These are phyloP conservation scores for Rhodosporidiobolus sp. DNA, from an alignment of 768 basidiomycete species.

Conservation along the genomic window DNA sequence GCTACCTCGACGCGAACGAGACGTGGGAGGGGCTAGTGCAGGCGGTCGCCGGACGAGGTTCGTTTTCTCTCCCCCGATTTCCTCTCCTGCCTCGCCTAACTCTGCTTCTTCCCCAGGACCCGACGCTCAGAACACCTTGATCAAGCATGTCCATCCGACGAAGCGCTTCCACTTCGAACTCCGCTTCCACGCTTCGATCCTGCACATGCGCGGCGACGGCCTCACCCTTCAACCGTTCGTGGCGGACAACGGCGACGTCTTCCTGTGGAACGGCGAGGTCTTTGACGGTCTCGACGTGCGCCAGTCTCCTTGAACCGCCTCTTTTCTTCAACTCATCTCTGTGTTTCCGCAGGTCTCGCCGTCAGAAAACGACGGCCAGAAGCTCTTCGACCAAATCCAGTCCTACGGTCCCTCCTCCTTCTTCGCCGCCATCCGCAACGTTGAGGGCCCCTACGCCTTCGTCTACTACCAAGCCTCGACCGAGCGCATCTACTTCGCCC, in stretches of 20 bases:
- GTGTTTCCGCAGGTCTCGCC: constrained; percentile 54
- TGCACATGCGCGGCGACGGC: constrained; percentile 63
- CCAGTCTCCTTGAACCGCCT: background rate
- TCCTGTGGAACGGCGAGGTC: constrained; percentile 50
- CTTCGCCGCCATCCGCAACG: constrained; percentile 55
- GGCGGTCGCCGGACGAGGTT: constrained; percentile 17
- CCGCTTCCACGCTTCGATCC: constrained; percentile 67
- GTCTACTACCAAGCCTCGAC: constrained; percentile 61
- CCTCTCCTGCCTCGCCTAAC: background rate
- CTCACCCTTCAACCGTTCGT: constrained; percentile 68
- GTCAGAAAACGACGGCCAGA: constrained; percentile 70
- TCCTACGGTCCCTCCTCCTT: constrained; percentile 52
- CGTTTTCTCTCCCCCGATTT: background rate
- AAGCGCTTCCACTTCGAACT: constrained; percentile 3
- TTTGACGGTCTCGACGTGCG: constrained; percentile 76
- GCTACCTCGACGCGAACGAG: constrained; percentile 9
- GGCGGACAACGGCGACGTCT: constrained; percentile 68
- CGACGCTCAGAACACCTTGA: constrained; percentile 2
- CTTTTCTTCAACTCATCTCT: background rate
- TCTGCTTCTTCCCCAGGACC: constrained; percentile 14
- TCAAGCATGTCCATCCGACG: background rate
- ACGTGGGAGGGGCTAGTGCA: background rate
- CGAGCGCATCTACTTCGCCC: constrained; percentile 63
- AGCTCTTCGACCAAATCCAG: constrained; percentile 52
- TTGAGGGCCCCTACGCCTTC: constrained; percentile 88